Evolutionary conservation across 108 stramenopile genomes (phyloP).

Genomic region (Craspedostauros australis): DNA sequence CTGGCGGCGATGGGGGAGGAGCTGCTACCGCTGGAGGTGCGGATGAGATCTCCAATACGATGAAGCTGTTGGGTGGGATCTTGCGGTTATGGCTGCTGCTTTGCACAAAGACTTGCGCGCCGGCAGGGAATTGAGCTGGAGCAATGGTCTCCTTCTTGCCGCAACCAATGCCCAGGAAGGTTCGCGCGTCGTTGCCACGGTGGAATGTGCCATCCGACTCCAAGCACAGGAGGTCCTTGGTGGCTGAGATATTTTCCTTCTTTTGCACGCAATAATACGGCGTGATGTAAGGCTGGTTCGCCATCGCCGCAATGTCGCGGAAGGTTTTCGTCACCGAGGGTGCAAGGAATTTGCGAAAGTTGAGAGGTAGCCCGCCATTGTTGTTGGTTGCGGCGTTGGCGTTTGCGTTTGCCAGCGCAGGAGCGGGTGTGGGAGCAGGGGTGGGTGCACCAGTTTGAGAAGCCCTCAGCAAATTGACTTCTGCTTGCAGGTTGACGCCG

Average conservation of each 20-base stretch:
- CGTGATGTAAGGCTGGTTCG: constrained; percentile 1
- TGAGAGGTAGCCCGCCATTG: not conserved
- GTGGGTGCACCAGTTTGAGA: too few species aligned
- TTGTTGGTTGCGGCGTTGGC: too few species aligned
- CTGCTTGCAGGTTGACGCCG: not conserved
- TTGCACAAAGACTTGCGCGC: constrained; percentile 3
- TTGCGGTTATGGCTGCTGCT: constrained; percentile 6
- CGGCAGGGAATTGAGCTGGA: constrained; percentile 1
- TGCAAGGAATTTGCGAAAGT: not conserved
- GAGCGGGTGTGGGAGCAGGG: too few species aligned
- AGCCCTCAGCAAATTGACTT: not conserved
- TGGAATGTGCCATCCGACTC: not conserved
- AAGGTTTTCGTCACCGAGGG: not conserved
- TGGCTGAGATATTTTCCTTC: constrained; percentile 2
- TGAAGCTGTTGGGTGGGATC: not conserved
- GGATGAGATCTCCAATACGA: not conserved
- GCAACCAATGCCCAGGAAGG: not conserved
- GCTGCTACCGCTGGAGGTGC: too few species aligned
- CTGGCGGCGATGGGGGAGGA: not conserved
- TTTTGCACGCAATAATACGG: not conserved
- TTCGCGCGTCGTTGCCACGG: constrained; percentile 1
- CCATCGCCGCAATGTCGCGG: not conserved
- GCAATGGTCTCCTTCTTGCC: not conserved
- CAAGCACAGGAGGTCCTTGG: constrained; percentile 1
- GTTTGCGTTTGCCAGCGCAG: too few species aligned